Conservation (phyloP, 2,329 filamentous ascomycete species). For the Xylariaceae sp. region DNA sequence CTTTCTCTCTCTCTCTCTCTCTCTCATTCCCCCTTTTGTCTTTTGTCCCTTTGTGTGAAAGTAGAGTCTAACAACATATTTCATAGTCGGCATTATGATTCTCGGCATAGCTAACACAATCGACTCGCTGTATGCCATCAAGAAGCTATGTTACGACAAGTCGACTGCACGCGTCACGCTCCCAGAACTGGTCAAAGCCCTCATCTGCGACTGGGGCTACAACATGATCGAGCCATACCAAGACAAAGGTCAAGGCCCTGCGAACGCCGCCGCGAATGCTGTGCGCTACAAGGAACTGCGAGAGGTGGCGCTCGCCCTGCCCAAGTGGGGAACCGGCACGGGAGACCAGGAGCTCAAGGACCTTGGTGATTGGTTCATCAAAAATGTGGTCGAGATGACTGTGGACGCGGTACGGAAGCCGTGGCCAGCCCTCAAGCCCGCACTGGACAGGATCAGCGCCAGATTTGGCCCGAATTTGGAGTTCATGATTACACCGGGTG, state of each 20-base stretch:
- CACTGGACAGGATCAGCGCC: constrained; percentile 15
- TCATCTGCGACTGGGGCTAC: constrained; percentile 17
- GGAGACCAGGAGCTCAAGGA: constrained; percentile 14
- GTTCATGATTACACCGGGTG: constrained; percentile 19
- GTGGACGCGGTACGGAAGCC: constrained; percentile 13
- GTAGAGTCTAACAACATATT: not conserved
- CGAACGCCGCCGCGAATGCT: constrained; percentile 15
- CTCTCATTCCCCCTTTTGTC: not conserved
- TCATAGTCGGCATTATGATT: constrained; percentile 10
- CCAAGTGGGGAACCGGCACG: constrained; percentile 21
- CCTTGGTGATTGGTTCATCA: constrained; percentile 17
- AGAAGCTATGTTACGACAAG: constrained; percentile 13
- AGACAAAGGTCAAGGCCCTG: constrained; percentile 10
- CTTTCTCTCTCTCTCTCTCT: too few relatives aligned
- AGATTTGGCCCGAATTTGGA: constrained; percentile 18
- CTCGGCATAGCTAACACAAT: constrained; percentile 15
- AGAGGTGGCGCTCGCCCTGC: constrained; percentile 13
- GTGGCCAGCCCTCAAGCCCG: constrained; percentile 6
- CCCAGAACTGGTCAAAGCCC: constrained; percentile 6
- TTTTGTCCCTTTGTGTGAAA: not conserved
- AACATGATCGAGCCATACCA: constrained; percentile 18
- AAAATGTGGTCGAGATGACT: constrained; percentile 12
- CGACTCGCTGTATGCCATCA: constrained; percentile 17
- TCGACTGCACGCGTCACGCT: constrained; percentile 11
- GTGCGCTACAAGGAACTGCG: constrained; percentile 21